Evolutionary conservation across 768 basidiomycete species (phyloP).

Genomic region (Auriscalpium microsporum): DNA sequence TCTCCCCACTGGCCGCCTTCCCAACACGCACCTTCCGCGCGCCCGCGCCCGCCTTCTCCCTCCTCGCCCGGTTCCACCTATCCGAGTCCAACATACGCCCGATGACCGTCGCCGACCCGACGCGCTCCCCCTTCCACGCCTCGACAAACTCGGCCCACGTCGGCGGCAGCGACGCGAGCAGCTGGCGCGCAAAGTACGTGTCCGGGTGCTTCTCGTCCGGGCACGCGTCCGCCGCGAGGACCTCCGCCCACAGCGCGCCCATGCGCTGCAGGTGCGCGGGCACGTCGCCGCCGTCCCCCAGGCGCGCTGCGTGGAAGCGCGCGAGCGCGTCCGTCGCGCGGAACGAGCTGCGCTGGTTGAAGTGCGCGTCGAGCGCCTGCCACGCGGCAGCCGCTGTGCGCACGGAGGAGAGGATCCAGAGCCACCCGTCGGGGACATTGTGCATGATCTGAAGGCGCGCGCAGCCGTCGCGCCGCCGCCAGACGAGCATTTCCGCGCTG

Average conservation of each 20-base stretch:
- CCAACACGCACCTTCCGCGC: neutral
- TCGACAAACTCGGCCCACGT: neutral
- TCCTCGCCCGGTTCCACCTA: neutral
- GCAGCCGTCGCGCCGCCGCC: conserved; percentile 6
- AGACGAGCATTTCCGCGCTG: neutral
- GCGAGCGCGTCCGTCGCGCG: conserved; percentile 6
- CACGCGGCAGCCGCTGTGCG: conserved; percentile 1
- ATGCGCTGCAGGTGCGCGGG: conserved; percentile 8
- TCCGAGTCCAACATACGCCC: neutral
- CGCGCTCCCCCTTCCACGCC: neutral
- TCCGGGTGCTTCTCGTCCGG: conserved; percentile 1
- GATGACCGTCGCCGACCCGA: neutral
- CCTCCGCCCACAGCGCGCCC: conserved; percentile 10
- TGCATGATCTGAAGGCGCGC: conserved; percentile 7
- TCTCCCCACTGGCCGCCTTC: neutral
- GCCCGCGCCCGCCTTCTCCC: neutral
- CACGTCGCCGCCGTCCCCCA: conserved; percentile 6
- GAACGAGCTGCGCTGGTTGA: conserved; percentile 7
- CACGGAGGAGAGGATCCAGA: conserved; percentile 2
- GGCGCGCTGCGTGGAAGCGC: neutral
- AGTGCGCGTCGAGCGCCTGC: conserved; percentile 4
- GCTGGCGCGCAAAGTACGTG: neutral
- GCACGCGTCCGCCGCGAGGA: conserved; percentile 1
- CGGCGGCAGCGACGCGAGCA: neutral
- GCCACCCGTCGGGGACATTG: conserved; percentile 4